Conservation (phyloP, 225 moss, liverwort and hornwort species). For the Takakia lepidozioides region DNA sequence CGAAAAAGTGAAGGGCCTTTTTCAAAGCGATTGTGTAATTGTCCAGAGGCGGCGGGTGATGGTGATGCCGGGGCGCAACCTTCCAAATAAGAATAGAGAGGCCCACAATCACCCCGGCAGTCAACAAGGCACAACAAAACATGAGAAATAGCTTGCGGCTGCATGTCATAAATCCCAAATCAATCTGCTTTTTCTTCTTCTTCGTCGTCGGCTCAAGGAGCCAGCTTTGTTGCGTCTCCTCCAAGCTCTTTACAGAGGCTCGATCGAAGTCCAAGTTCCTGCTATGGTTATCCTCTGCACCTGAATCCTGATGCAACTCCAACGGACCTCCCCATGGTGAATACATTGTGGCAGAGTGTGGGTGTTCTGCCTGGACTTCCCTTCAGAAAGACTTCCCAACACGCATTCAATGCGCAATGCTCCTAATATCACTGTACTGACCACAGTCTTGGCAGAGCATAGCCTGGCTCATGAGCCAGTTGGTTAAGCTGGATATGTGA, state of each 20-base stretch:
- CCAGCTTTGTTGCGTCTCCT: slow-evolving; percentile 97
- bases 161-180: slow-evolving; percentile 74
- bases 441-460: too few relatives aligned
- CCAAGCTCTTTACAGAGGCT: slow-evolving; percentile 77
- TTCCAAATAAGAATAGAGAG: slow-evolving; percentile 58
- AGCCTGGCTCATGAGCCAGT: too few relatives aligned
- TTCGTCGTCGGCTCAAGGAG: slow-evolving; percentile 57
- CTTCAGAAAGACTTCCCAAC: too few relatives aligned
- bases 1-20: slow-evolving; percentile 61
- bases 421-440: too few relatives aligned
- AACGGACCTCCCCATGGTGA: slow-evolving; percentile 85
- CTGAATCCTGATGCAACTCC: slow-evolving; percentile 50
- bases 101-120: slow-evolving; percentile 61
- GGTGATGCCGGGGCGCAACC: slow-evolving; percentile 52
- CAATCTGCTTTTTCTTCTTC: slow-evolving; percentile 76
- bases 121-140: slow-evolving; percentile 28
- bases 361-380: too few relatives aligned
- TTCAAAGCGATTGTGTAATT: slow-evolving; percentile 84
- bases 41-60: slow-evolving; percentile 40
- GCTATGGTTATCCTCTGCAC: slow-evolving; percentile 49
- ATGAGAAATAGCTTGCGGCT: slow-evolving; percentile 74
- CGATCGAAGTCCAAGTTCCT: slow-evolving; percentile 75
- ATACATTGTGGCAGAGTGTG: too few relatives aligned
- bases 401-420: too few relatives aligned
- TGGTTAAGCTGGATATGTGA: too few relatives aligned